Conservation (phyloP, 768 basidiomycete genomes). For the Leccinum boreale region DNA sequence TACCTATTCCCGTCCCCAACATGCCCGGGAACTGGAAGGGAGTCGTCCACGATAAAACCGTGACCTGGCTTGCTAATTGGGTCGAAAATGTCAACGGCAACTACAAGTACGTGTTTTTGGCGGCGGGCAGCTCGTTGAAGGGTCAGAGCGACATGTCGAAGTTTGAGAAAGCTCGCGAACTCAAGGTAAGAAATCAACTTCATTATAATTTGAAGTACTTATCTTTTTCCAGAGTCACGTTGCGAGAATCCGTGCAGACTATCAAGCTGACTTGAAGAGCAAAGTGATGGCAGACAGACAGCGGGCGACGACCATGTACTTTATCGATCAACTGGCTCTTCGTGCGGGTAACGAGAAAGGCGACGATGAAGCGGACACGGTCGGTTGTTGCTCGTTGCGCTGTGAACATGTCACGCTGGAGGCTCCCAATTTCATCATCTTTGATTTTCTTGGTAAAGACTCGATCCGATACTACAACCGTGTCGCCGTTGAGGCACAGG, state of each 20-base stretch:
- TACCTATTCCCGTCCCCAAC: slow-evolving; percentile 80
- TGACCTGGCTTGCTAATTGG: slow-evolving; percentile 99
- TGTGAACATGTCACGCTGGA: slow-evolving; percentile 95
- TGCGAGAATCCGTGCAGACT: slow-evolving; percentile 87
- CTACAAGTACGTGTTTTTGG: slow-evolving; percentile 96
- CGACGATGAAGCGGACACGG: slow-evolving; percentile 98
- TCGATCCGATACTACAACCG: slow-evolving; percentile 96
- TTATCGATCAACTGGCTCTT: slow-evolving; percentile 95
- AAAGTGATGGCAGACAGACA: slow-evolving; percentile 96
- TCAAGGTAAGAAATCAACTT: slow-evolving; percentile 59
- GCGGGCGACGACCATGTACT: slow-evolving; percentile 98
- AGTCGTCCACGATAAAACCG: slow-evolving; percentile 88
- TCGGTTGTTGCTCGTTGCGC: slow-evolving; percentile 96
- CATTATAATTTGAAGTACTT: not conserved
- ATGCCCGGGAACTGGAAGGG: slow-evolving; percentile 90
- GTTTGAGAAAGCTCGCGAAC: slow-evolving; percentile 95
- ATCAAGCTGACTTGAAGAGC: slow-evolving; percentile 75
- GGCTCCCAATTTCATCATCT: slow-evolving; percentile 81
- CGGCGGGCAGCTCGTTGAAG: slow-evolving; percentile 96
- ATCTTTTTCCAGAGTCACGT: slow-evolving; percentile 67
- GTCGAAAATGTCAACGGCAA: slow-evolving; percentile 96
- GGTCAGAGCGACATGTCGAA: slow-evolving; percentile 97
- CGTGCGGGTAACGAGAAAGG: slow-evolving; percentile 99
- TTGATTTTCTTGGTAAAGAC: slow-evolving; percentile 99
- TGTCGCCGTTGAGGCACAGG: slow-evolving; percentile 83